Conservation (phyloP, 441 rosid genomes). For the Populus hybrid region DNA sequence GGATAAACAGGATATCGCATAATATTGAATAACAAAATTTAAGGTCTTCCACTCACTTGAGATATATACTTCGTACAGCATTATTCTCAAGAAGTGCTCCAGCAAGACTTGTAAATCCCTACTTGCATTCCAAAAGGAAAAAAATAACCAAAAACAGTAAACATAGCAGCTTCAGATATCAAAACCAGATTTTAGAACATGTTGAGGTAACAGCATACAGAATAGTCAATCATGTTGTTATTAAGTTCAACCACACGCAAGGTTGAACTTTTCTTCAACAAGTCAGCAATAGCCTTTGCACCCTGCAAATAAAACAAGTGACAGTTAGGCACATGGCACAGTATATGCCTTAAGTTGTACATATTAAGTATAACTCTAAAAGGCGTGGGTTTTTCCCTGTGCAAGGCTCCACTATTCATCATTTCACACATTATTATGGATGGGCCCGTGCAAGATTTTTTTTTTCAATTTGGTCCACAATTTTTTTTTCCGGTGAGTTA, state of each 20-base stretch:
- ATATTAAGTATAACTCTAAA: neutral
- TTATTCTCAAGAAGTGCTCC: slow-evolving; percentile 76
- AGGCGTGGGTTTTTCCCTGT: no score
- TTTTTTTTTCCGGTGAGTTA: no score
- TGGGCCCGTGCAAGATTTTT: no score
- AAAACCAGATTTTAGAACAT: slow-evolving; percentile 14
- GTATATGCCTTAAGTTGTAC: slow-evolving; percentile 12
- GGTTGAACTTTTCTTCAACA: slow-evolving; percentile 72
- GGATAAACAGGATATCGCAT: neutral
- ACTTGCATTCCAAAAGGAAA: slow-evolving; percentile 44
- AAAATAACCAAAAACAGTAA: slow-evolving; percentile 25
- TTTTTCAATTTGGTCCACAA: no score
- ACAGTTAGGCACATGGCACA: slow-evolving; percentile 13
- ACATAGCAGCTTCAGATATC: slow-evolving; percentile 19
- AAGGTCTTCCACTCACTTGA: slow-evolving; percentile 60
- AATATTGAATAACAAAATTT: neutral
- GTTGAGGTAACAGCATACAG: slow-evolving; percentile 50
- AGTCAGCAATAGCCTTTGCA: slow-evolving; percentile 78
- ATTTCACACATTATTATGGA: no score
- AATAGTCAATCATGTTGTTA: slow-evolving; percentile 90
- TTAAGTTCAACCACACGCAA: slow-evolving; percentile 82
- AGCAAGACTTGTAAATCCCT: slow-evolving; percentile 96
- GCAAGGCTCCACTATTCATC: no score
- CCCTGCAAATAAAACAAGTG: slow-evolving; percentile 52
- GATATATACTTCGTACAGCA: slow-evolving; percentile 67